Evolutionary conservation across 1,284 basidiomycete genomes (phyloP).

Genomic region (Xerocomus cyaneibrunnescens): DNA sequence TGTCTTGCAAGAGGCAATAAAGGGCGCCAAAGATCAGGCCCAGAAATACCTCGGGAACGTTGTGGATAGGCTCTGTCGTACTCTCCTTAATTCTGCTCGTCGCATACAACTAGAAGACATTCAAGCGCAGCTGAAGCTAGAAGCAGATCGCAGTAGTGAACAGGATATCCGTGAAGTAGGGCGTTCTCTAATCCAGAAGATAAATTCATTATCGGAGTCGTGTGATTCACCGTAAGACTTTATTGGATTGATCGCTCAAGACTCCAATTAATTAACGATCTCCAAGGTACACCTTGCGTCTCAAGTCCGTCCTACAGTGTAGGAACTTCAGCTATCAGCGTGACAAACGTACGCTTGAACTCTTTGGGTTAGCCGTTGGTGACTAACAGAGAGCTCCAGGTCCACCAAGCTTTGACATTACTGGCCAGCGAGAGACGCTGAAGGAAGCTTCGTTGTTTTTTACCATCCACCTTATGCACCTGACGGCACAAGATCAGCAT

Average conservation of each 20-base stretch:
- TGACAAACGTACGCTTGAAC: conserved; percentile 8
- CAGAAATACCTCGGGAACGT: conserved; percentile 23
- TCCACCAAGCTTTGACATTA: conserved; percentile 19
- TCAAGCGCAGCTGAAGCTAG: conserved; percentile 21
- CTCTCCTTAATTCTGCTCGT: conserved; percentile 11
- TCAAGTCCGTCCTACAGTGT: conserved; percentile 7
- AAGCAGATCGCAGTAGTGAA: conserved; percentile 19
- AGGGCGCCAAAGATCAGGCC: conserved; percentile 20
- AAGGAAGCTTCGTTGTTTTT: conserved; percentile 35
- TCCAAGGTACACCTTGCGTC: conserved; percentile 19
- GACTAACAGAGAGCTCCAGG: conserved; percentile 4
- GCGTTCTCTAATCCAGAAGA: conserved; percentile 23
- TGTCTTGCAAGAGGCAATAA: conserved; percentile 23
- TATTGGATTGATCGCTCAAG: not conserved
- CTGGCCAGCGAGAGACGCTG: conserved; percentile 19
- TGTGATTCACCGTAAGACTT: conserved; percentile 21
- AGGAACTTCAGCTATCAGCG: not conserved
- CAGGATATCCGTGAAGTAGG: conserved; percentile 17
- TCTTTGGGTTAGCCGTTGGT: not conserved
- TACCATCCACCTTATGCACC: conserved; percentile 38
- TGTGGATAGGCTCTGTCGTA: conserved; percentile 25
- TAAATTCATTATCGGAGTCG: conserved; percentile 25
- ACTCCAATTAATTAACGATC: not conserved
- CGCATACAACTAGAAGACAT: conserved; percentile 28
- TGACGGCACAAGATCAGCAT: conserved; percentile 45